Conservation (phyloP, 192 early-diverging fungal genomes). For the Umbelopsis sp. region DNA sequence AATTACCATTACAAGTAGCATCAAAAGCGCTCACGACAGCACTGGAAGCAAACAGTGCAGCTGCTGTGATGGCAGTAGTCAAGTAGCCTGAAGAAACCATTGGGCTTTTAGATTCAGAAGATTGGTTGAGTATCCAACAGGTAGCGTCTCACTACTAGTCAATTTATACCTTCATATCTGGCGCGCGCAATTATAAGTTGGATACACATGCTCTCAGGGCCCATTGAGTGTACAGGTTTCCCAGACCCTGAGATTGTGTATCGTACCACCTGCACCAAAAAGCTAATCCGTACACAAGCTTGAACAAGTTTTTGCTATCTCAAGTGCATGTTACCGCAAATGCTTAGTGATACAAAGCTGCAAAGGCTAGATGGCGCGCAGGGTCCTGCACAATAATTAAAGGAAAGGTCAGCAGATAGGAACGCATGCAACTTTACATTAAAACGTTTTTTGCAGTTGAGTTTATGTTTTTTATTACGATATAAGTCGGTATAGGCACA, state of each 20-base stretch:
- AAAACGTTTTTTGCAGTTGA: too few species aligned
- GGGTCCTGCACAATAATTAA: constrained; percentile 19
- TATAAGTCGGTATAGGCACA: too few species aligned
- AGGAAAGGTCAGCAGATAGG: not conserved
- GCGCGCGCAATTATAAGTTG: too few species aligned
- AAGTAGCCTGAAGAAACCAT: constrained; percentile 12
- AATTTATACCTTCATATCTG: too few species aligned
- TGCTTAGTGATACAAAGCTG: not conserved
- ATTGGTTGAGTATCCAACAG: not conserved
- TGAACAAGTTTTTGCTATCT: not conserved
- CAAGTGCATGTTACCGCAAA: not conserved
- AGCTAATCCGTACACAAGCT: not conserved
- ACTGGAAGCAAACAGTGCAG: not conserved
- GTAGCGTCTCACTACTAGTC: not conserved
- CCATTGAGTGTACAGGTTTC: too few species aligned
- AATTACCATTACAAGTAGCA: constrained; percentile 8
- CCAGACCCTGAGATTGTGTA: too few species aligned
- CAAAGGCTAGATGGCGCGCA: not conserved
- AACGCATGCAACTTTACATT: too few species aligned
- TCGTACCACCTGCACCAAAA: not conserved
- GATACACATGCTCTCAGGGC: too few species aligned
- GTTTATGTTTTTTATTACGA: too few species aligned
- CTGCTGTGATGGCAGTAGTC: not conserved
- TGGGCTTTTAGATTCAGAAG: not conserved
- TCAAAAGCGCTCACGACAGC: constrained; percentile 10